These are phyloP conservation scores for Picea mariana DNA, from an alignment of 83 land plant genomes.

Conservation along the genomic window DNA sequence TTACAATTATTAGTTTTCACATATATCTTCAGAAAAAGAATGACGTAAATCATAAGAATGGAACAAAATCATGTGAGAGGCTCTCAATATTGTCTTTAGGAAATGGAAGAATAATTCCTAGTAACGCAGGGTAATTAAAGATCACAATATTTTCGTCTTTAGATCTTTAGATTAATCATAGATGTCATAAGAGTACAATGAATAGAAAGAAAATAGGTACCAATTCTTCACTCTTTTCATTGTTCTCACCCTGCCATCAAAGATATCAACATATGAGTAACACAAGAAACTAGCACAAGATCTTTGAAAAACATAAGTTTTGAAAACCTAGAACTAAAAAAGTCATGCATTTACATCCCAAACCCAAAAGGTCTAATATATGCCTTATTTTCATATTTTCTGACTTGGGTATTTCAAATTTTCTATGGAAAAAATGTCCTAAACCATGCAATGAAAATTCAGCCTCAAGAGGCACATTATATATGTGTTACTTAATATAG, in stretches of 20 bases:
- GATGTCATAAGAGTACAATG: slow-evolving; percentile 18
- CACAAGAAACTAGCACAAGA: neutral
- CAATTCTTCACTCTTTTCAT: slow-evolving; percentile 12
- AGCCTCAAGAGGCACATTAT: neutral
- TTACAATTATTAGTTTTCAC: no score
- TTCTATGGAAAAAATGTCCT: neutral
- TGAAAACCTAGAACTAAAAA: neutral
- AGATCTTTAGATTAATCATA: no score
- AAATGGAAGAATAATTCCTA: no score
- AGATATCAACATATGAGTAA: neutral
- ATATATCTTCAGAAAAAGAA: no score
- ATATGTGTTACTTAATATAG: slow-evolving; percentile 34
- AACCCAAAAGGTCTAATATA: neutral
- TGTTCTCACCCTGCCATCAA: slow-evolving; percentile 19
- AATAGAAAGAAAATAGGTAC: slow-evolving; percentile 1
- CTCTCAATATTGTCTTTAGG: no score
- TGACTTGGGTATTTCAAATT: neutral
- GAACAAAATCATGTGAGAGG: no score
- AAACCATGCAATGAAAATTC: neutral
- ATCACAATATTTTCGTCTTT: no score
- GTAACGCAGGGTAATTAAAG: no score
- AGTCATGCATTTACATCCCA: neutral
- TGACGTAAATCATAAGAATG: no score
- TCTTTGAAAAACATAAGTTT: neutral
- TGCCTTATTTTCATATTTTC: neutral